phyloP scores from a whole-genome alignment of 2,329 filamentous ascomycete species.

The Colletotrichum orchidophilum region DNA sequence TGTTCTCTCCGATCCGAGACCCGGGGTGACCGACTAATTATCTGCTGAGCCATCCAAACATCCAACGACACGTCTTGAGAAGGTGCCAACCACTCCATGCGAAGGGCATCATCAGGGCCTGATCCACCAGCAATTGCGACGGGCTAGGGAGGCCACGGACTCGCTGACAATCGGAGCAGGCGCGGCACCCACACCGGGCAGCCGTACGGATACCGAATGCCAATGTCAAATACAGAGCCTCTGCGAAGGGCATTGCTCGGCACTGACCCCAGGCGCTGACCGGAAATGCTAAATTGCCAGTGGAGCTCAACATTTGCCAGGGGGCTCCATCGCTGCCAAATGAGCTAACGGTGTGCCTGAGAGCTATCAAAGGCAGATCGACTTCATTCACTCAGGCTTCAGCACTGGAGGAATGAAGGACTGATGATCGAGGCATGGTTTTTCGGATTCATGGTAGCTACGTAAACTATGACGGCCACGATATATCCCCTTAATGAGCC shows the following conservation, averaged over 20 bases:
- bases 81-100: not conserved
- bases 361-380: slow-evolving; percentile 2
- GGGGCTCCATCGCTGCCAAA: slow-evolving; percentile 13
- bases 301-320: not conserved
- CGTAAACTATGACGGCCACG: not conserved
- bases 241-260: not conserved
- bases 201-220: not conserved
- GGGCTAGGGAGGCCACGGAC: not conserved
- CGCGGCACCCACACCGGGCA: not conserved
- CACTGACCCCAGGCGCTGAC: slow-evolving; percentile 4
- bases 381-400: not conserved
- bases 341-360: slow-evolving; percentile 28
- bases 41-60: not conserved
- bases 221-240: not conserved
- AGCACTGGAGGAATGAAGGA: not conserved
- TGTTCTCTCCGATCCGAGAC: slow-evolving; percentile 10
- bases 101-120: not conserved
- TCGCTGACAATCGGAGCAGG: not conserved
- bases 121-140: not conserved
- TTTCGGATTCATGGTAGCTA: not conserved
- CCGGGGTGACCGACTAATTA: not conserved
- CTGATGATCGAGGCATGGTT: not conserved
- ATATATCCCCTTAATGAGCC: slow-evolving; percentile 55
- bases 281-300: slow-evolving; percentile 25
- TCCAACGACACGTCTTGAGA: not conserved